phyloP scores from a whole-genome alignment of 2,329 filamentous ascomycete species.

The Kalmusia sp. region DNA sequence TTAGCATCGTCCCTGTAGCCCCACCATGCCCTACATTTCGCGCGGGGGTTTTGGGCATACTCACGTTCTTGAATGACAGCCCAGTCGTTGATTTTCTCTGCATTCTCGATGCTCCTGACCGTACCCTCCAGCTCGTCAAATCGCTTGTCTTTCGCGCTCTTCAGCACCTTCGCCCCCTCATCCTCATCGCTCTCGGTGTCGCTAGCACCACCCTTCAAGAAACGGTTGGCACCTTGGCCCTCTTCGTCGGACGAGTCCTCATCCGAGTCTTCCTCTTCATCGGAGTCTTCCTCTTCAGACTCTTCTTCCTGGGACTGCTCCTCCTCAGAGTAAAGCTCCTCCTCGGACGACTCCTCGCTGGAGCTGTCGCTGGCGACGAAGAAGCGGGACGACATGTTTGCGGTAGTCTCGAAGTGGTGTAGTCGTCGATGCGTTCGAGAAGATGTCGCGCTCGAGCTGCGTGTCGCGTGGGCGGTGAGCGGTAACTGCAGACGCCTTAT shows the following conservation, averaged over 20 bases:
- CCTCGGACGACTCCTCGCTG: slow-evolving; percentile 89
- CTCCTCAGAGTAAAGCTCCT: slow-evolving; percentile 91
- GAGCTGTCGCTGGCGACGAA: slow-evolving; percentile 97
- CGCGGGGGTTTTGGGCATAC: slow-evolving; percentile 37
- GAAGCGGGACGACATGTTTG: slow-evolving; percentile 75
- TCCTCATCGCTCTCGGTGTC: slow-evolving; percentile 85
- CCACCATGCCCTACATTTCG: slow-evolving; percentile 11
- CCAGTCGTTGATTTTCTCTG: slow-evolving; percentile 98
- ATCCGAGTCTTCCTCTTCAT: slow-evolving; percentile 65
- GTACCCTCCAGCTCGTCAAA: slow-evolving; percentile 91
- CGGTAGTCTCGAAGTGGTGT: slow-evolving; percentile 20
- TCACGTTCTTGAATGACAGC: slow-evolving; percentile 86
- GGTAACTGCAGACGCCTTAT: slow-evolving; percentile 3
- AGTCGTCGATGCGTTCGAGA: neutral
- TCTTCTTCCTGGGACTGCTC: slow-evolving; percentile 54
- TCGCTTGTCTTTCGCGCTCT: slow-evolving; percentile 98
- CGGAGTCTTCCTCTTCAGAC: slow-evolving; percentile 49
- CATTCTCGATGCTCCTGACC: slow-evolving; percentile 92
- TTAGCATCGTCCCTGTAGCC: slow-evolving; percentile 23
- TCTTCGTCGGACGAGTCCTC: slow-evolving; percentile 61
- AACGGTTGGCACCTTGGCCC: slow-evolving; percentile 76
- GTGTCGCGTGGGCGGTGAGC: slow-evolving; percentile 6
- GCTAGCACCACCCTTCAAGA: slow-evolving; percentile 81
- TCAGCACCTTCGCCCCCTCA: slow-evolving; percentile 84
- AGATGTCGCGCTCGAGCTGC: no score